Evolutionary conservation across 768 basidiomycete species (phyloP), one percentile per base, ranked within the genome.

Genomic region (Gelatoporia subvermispora): DNA sequence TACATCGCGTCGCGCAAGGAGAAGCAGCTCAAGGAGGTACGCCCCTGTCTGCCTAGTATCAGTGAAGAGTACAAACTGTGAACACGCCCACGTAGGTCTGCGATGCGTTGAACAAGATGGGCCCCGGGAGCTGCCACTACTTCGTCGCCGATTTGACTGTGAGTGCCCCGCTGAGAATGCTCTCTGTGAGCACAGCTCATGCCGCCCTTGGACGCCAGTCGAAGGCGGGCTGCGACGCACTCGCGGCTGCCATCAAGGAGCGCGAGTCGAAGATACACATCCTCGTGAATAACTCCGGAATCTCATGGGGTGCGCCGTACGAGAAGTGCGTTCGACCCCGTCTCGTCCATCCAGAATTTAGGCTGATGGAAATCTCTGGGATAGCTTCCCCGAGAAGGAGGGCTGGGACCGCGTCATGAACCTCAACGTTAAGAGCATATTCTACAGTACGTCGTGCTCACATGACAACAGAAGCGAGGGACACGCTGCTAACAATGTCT

Each of bases 1-100:
- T 93, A 93, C 68, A 92, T 94, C 55, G 90, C 92, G 13, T 84
- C 88, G 10, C 75, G 92, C 47, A 93, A 91, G 62, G 87, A 89
- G 68, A 63, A 72, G 17, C 84, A 85, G 57, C 73, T 94, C 49
- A 81, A 85, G 68, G 78, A 86, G 74, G 88, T 85, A 48, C 44
- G 74, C 11, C 35, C 4, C 41, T 34, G 3, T 4, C 35, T 37
- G 17, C 31, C 3, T n/a, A n/a, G n/a, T n/a, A n/a, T n/a, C n/a
- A n/a, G n/a, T n/a, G n/a, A n/a, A n/a, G n/a, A n/a, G n/a, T n/a
- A n/a, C n/a, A n/a, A n/a, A n/a, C n/a, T n/a, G n/a, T n/a, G n/a
- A n/a, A n/a, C n/a, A n/a, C n/a, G 21, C 10, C 35, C 15, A 39
- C 9, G 7, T 31, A 67, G 66, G 63, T 60, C 13, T 51, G 60